Conservation (phyloP, 2,329 filamentous ascomycete species). For the Fusarium secorum region DNA sequence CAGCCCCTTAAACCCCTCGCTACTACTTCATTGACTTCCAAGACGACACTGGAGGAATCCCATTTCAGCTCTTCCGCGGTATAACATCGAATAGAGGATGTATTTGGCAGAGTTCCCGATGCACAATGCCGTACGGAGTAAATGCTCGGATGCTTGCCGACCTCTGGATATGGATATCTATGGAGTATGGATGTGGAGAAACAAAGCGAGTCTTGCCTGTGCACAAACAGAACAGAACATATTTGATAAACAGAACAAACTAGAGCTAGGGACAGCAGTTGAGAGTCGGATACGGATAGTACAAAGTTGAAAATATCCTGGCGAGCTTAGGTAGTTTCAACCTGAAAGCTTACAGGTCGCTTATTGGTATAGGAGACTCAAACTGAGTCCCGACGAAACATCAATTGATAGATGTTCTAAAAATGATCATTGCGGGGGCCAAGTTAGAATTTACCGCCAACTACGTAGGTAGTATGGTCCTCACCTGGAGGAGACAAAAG, state of each 20-base stretch:
- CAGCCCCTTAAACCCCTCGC: neutral
- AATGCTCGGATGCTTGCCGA: constrained; percentile 23
- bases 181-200: constrained; percentile 15
- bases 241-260: neutral
- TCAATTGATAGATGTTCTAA: neutral
- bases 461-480: neutral
- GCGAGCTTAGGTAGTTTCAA: neutral
- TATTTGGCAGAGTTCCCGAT: neutral
- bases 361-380: neutral
- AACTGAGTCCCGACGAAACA: neutral
- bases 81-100: neutral
- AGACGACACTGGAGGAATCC: neutral
- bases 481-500: neutral
- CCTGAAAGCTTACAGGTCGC: neutral
- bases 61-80: neutral
- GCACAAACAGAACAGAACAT: constrained; percentile 14
- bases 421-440: neutral
- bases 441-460: neutral
- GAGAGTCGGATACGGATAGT: neutral
- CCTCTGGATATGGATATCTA: constrained; percentile 3
- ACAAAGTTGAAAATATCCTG: neutral
- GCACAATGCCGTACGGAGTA: neutral
- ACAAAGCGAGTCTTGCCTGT: neutral
- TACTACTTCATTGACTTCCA: neutral
- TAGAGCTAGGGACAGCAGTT: neutral